Percentiles rank a stretch among this genome's conserved stretches.
Conservation (phyloP, 2,329 filamentous ascomycete species). For the Sclerotiophoma versabilis region DNA sequence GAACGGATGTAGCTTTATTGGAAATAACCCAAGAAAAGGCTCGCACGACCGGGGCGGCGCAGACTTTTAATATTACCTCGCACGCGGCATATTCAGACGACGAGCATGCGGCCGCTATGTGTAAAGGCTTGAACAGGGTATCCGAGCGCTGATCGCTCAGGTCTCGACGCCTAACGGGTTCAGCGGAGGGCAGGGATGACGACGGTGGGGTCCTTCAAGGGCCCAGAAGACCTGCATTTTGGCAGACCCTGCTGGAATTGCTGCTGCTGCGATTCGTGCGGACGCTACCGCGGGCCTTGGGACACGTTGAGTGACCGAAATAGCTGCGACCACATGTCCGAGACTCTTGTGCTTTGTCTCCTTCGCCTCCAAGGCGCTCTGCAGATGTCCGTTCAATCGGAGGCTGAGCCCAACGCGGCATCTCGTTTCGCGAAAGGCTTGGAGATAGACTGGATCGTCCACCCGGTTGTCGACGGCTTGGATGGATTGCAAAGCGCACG, state of each 20-base stretch:
- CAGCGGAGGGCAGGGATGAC: conserved; percentile 33
- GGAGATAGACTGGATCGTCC: conserved; percentile 5
- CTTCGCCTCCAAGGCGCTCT: conserved; percentile 16
- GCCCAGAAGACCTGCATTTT: conserved; percentile 25
- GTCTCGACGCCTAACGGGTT: conserved; percentile 34
- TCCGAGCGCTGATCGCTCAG: conserved; percentile 30
- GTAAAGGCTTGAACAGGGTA: conserved; percentile 24
- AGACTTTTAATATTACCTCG: conserved; percentile 29
- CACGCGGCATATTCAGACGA: conserved; percentile 19
- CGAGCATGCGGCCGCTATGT: conserved; percentile 30
- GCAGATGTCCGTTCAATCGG: conserved; percentile 13
- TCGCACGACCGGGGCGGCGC: conserved; percentile 21
- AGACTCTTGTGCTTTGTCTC: conserved; percentile 9
- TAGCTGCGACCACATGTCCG: conserved; percentile 17
- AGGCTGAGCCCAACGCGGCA: conserved; percentile 10
- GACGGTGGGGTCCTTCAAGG: conserved; percentile 12
- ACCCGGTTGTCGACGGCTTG: conserved; percentile 6
- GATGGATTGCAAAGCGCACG: conserved; percentile 25
- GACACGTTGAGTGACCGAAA: conserved; percentile 17
- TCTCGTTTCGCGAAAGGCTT: conserved; percentile 11
- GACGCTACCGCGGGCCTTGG: conserved; percentile 10
- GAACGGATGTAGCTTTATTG: conserved; percentile 17
- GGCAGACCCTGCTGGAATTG: conserved; percentile 14
- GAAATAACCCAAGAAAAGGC: background rate
- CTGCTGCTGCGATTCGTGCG: conserved; percentile 19